These are phyloP conservation scores for Suillus luteus DNA, from an alignment of 768 basidiomycete genomes.

Conservation along the genomic window DNA sequence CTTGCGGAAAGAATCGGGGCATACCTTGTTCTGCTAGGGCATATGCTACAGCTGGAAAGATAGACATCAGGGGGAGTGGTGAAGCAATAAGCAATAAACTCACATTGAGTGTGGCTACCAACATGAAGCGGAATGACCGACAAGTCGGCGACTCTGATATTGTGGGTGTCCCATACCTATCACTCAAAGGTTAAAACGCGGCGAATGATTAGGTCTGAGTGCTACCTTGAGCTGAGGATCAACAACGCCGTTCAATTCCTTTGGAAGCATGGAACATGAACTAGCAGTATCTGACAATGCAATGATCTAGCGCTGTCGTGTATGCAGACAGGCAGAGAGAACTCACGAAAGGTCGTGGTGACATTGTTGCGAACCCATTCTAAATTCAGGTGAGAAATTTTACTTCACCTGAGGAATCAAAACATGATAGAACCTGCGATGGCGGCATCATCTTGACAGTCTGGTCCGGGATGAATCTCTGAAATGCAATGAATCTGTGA, in stretches of 20 bases:
- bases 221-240: background rate
- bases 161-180: slow-evolving; percentile 1
- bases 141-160: background rate
- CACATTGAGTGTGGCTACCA: background rate
- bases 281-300: background rate
- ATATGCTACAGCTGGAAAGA: background rate
- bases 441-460: background rate
- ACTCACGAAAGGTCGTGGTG: slow-evolving; percentile 1
- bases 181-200: background rate
- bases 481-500: background rate
- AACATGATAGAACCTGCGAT: background rate
- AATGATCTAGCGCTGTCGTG: background rate
- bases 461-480: background rate
- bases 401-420: background rate
- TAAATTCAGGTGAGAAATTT: background rate
- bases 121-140: background rate
- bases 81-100: background rate
- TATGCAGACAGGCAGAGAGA: background rate
- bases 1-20: background rate
- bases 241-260: slow-evolving; percentile 1
- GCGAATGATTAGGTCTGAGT: background rate
- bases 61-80: background rate
- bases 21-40: background rate
- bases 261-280: slow-evolving; percentile 1
- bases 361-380: slow-evolving; percentile 1